These are phyloP conservation scores for Coffea eugenioides DNA, from an alignment of 257 asterid genomes.

Conservation along the genomic window DNA sequence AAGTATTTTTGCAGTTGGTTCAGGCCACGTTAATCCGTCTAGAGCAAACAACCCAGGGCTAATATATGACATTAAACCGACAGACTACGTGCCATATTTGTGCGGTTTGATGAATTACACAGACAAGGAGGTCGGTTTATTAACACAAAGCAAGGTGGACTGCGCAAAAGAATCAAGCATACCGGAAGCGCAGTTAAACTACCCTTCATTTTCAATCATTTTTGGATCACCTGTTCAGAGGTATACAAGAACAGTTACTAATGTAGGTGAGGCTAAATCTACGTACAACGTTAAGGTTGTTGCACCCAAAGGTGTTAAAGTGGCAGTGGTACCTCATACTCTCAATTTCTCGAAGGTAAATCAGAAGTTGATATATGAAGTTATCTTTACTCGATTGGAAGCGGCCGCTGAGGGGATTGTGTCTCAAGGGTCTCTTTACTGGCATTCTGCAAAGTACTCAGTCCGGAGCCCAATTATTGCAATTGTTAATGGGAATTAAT, in stretches of 20 bases:
- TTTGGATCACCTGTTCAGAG: neutral
- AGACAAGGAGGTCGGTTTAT: neutral
- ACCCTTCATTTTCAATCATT: conserved; percentile 2
- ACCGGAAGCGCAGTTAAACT: neutral
- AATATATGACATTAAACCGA: neutral
- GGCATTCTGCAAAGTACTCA: neutral
- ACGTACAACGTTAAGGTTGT: neutral
- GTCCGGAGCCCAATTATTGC: neutral
- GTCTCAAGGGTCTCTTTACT: neutral
- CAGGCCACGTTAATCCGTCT: conserved; percentile 2
- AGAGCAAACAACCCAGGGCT: conserved; percentile 5
- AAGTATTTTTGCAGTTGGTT: neutral
- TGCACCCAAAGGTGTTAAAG: neutral
- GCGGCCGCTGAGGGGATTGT: too few relatives aligned
- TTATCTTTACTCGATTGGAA: neutral
- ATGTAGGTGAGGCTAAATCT: conserved; percentile 6
- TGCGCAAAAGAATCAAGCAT: neutral
- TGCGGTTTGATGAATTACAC: conserved; percentile 5
- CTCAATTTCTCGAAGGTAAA: conserved; percentile 7
- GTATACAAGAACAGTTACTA: conserved; percentile 5
- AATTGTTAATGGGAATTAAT: neutral
- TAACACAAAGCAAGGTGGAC: neutral
- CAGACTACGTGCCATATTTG: conserved; percentile 2
- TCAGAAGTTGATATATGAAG: conserved; percentile 6
- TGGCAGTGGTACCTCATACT: neutral